A percentile compares a stretch with the other conserved stretches of the same genome.
phyloP scores from a whole-genome alignment of 331 rosid genomes.

The Pyrus hybrid region DNA sequence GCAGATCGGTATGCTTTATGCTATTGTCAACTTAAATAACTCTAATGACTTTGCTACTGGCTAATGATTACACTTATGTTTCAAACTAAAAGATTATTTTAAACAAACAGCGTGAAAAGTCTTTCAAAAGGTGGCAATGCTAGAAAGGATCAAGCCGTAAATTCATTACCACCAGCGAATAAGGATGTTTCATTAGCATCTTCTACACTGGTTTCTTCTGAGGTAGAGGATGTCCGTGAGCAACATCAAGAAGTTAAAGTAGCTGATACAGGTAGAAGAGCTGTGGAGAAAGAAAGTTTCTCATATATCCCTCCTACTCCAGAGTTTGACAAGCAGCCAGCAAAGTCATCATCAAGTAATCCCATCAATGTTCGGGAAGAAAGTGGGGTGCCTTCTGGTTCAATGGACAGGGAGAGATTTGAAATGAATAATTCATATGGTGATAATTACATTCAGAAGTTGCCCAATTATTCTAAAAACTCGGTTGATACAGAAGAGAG shows the following conservation, averaged over 20 bases:
- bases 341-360: slow-evolving; percentile 38
- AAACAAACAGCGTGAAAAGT: slow-evolving; percentile 79
- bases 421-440: slow-evolving; percentile 46
- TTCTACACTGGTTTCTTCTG: slow-evolving; percentile 38
- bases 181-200: slow-evolving; percentile 58
- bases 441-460: slow-evolving; percentile 51
- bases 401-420: slow-evolving; percentile 47
- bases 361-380: slow-evolving; percentile 48
- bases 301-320: slow-evolving; percentile 46
- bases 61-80: background rate
- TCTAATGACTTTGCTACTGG: background rate
- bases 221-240: slow-evolving; percentile 47
- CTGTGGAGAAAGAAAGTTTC: slow-evolving; percentile 49
- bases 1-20: slow-evolving; percentile 70
- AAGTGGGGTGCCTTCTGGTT: slow-evolving; percentile 36
- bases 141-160: slow-evolving; percentile 66
- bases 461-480: slow-evolving; percentile 43
- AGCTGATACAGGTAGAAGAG: slow-evolving; percentile 48
- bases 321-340: slow-evolving; percentile 53
- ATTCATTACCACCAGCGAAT: slow-evolving; percentile 32
- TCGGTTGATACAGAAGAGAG: slow-evolving; percentile 51
- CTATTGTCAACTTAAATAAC: slow-evolving; percentile 10
- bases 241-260: slow-evolving; percentile 58
- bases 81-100: slow-evolving; percentile 15
- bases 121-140: slow-evolving; percentile 84